Conservation (phyloP, 2,329 filamentous ascomycete species). For the Aspergillus sp. region DNA sequence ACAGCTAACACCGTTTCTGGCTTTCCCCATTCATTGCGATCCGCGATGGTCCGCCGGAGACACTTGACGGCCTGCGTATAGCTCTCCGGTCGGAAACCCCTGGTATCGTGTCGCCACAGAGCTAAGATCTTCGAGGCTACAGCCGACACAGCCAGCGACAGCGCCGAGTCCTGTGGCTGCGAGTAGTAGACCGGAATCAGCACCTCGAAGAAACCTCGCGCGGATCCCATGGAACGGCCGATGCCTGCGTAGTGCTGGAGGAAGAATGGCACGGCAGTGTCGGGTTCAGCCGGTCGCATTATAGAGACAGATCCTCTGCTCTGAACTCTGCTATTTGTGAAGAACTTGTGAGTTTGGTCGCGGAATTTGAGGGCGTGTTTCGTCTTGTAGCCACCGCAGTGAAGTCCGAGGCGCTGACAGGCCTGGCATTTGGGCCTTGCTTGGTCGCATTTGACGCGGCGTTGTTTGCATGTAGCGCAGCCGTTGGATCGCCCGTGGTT, state of each 20-base stretch:
- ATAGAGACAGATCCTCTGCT: too few relatives aligned
- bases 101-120: neutral
- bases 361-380: neutral
- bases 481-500: neutral
- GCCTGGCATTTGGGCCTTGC: neutral
- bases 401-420: neutral
- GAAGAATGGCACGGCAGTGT: slow-evolving; percentile 1
- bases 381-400: slow-evolving; percentile 3
- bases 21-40: slow-evolving; percentile 6
- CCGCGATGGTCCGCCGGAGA: neutral
- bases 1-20: slow-evolving; percentile 15
- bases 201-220: slow-evolving; percentile 18
- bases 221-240: slow-evolving; percentile 10
- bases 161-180: slow-evolving; percentile 14
- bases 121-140: neutral
- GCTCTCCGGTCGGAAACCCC: neutral
- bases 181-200: slow-evolving; percentile 15
- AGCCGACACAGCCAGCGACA: slow-evolving; percentile 19
- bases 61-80: neutral
- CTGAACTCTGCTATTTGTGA: neutral
- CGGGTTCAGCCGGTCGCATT: neutral
- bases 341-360: neutral
- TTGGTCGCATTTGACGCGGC: slow-evolving; percentile 4
- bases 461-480: neutral
- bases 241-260: neutral